Evolutionary conservation across 1,284 basidiomycete genomes (phyloP), one percentile per base, ranked within the genome.

Genomic region (Apiotrichum laibachii): DNA sequence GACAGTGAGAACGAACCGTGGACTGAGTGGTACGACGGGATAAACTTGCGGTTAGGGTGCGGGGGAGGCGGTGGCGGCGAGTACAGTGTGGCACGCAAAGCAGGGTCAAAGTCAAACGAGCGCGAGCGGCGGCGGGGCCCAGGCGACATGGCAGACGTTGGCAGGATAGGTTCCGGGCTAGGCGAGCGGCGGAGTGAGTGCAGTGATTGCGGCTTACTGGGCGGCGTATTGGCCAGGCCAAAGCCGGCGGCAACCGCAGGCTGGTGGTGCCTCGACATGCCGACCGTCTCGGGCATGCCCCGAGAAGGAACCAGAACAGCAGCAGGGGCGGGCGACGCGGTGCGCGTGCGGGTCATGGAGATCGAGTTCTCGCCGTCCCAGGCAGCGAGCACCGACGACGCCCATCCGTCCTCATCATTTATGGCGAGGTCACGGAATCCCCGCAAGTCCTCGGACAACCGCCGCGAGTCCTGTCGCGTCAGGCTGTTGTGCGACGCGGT

Each of bases 391-490:
- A 73, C 62, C 21, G 57, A 60, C 15, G 66, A 67, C 1, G 67
- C 68, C 75, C 73, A 77, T 11, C 62, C 63, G 8, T 66, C 68
- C 9, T 68, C 71, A n/a, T 56, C 61, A 7, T 5, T 54, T 18
- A 71, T 53, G 12, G 57, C 54, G 21, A 72, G 56, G 19, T 62
- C 62, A 7, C 62, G 63, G 61, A 77, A 77, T 1, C 64, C 67
- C 9, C 66, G 55, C 13, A 77, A 46, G 39, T 75, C 71, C 46
- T 69, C 70, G 1, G 72, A 75, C 11, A 75, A 47, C 10, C 73
- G 57, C 37, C 55, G 53, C 26, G 64, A 19, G 26, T 54, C 55
- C 15, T 8, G 6, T 11, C 21, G 39, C 5, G 40, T 11, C 6
- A 50, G 44, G 16, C 40, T 37, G 4, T 18, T 5, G 40, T 42